Conservation (phyloP, 2,329 filamentous ascomycete species). For the Trichoderma sp. region DNA sequence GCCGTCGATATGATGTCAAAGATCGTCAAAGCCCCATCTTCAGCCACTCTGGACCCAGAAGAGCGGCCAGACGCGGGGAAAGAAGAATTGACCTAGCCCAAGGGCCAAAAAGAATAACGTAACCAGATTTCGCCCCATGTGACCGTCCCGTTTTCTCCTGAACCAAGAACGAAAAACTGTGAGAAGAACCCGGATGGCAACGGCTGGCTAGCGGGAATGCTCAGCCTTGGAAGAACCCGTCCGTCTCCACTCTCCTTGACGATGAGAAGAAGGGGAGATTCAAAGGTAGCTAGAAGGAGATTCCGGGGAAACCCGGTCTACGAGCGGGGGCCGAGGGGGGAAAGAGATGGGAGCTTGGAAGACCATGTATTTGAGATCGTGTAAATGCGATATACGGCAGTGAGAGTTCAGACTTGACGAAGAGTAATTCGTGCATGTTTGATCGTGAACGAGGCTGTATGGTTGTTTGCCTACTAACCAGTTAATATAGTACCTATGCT, state of each 20-base stretch:
- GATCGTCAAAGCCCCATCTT: background rate
- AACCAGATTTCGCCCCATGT: background rate
- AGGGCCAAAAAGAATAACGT: background rate
- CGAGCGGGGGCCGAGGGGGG: background rate
- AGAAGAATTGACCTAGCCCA: background rate
- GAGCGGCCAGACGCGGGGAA: slow-evolving; percentile 9
- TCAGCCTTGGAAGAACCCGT: background rate
- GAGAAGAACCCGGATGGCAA: slow-evolving; percentile 14
- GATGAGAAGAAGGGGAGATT: too few species aligned
- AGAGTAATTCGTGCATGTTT: too few species aligned
- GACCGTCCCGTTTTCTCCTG: background rate
- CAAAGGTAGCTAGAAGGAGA: background rate
- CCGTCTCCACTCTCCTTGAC: background rate
- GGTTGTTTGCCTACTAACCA: background rate
- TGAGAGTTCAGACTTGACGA: background rate
- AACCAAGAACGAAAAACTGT: background rate
- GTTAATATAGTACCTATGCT: too few species aligned
- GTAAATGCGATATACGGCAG: background rate
- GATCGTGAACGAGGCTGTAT: background rate
- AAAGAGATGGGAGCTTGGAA: background rate
- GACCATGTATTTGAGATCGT: background rate
- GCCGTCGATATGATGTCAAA: slow-evolving; percentile 5
- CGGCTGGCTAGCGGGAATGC: background rate
- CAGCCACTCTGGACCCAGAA: background rate
- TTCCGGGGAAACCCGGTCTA: slow-evolving; percentile 20